A percentile compares a stretch with the other conserved stretches of the same genome.
Evolutionary conservation across 1,284 basidiomycete genomes (phyloP).

Genomic region (Phylloporus sp.): DNA sequence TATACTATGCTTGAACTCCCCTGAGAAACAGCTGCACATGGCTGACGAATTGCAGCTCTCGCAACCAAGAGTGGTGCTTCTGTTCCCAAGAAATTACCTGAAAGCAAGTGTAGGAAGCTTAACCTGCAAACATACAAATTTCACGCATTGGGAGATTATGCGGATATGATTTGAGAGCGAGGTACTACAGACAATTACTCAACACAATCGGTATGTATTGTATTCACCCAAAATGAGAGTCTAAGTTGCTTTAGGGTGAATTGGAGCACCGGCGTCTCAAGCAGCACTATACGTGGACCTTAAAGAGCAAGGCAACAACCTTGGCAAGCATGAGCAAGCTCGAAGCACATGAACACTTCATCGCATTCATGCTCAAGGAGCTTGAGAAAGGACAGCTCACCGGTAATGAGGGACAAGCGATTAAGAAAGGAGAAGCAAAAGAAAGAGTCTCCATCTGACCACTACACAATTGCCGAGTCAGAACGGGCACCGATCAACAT

Average conservation of each 20-base stretch:
- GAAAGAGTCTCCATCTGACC: neutral
- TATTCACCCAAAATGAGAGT: no score
- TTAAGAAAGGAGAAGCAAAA: neutral
- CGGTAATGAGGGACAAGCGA: no score
- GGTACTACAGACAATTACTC: neutral
- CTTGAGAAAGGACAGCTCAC: no score
- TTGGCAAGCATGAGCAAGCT: no score
- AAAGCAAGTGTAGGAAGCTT: conserved; percentile 11
- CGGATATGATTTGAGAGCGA: neutral
- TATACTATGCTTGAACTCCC: conserved; percentile 36
- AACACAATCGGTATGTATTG: neutral
- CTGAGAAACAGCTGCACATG: conserved; percentile 27
- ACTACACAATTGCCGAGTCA: neutral
- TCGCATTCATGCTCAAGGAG: no score
- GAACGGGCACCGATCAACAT: neutral
- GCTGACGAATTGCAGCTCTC: conserved; percentile 10
- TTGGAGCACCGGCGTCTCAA: no score
- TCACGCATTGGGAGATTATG: conserved; percentile 39
- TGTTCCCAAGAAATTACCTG: neutral
- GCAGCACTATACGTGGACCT: no score
- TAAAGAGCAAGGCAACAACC: no score
- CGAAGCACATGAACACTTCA: no score
- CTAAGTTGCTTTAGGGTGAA: no score
- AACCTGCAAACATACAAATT: conserved; percentile 27
- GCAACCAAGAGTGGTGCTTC: neutral